Base-by-base conservation (phyloP, 352 stramenopile species). In the Phytophthora agathidicida region DNA sequence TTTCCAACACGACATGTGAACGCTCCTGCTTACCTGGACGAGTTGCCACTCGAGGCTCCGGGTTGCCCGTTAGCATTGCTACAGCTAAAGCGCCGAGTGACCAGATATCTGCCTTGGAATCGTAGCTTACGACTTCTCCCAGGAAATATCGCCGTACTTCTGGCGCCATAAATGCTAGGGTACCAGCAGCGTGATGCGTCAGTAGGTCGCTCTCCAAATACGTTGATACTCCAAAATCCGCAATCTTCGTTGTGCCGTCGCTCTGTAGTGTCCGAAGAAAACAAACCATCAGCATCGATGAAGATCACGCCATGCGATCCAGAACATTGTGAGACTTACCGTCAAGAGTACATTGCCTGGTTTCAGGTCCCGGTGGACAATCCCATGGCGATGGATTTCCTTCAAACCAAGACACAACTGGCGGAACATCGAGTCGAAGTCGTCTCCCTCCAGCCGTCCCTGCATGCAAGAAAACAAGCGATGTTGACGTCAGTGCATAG, bases 171-270 rank as follows among this genome's bases (percentile, higher is more conserved):
- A 88, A 94, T 32, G 79, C 77, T 36, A 94, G 66, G 10, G 85
- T 94, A 1, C 81, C 85, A 6, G 85, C 85, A 14, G 81, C 80
- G 30, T 93, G 83, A 37, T 89, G 80, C 0, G 83, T 94, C 35
- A 91, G 51, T 41, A 91, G 47, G 19, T 87, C 65, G 56, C 76
- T 93, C 39, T 90, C 80, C 17, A 94, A 65, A 27, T 79, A 85
- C 3, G 81, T 94, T 2, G 85, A 94, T 13, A 94, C 85, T n/a
- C 83, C 85, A 54, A 94, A 94, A 42, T 94, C 85, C 0, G 85
- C 83, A 10, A 93, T 89, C 60, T 94, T 94, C 23, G 68, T 77
- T 9, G 78, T 53, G 6, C 80, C 77, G 7, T 91, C 79, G 16
- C 60, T 84, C 84, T 93, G 35, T 16, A 36, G 17, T 5, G 24